These are phyloP conservation scores for Fonsecaea pedrosoi DNA, from an alignment of 2,329 filamentous ascomycete species.

Conservation along the genomic window DNA sequence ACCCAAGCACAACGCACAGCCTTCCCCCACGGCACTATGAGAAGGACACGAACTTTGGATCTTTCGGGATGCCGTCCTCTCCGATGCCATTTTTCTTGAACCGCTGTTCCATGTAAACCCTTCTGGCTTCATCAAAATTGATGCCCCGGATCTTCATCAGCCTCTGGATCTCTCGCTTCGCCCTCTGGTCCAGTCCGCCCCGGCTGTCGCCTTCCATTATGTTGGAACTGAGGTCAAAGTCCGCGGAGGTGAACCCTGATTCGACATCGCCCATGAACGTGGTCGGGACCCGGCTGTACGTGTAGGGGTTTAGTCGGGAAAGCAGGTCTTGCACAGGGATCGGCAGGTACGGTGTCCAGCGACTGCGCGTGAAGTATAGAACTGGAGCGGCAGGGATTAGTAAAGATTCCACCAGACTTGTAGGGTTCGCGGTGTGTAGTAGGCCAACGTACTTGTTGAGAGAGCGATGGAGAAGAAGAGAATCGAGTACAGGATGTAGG, in stretches of 20 bases:
- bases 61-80: constrained; percentile 81
- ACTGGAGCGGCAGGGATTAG: constrained; percentile 49
- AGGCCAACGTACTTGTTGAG: constrained; percentile 66
- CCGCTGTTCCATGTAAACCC: constrained; percentile 81
- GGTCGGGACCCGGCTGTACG: constrained; percentile 79
- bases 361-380: constrained; percentile 79
- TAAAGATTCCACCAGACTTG: background rate
- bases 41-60: constrained; percentile 97
- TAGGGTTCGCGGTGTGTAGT: constrained; percentile 10
- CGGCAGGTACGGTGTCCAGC: constrained; percentile 76
- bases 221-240: constrained; percentile 84
- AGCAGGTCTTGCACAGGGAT: constrained; percentile 46
- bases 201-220: constrained; percentile 78
- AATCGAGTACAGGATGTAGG: constrained; percentile 28
- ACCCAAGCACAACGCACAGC: background rate
- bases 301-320: constrained; percentile 56
- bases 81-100: constrained; percentile 90
- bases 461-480: constrained; percentile 67
- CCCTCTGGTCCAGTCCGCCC: constrained; percentile 78
- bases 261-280: constrained; percentile 86
- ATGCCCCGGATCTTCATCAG: constrained; percentile 90
- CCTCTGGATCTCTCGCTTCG: constrained; percentile 80
- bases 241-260: constrained; percentile 79
- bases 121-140: constrained; percentile 87
- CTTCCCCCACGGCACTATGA: constrained; percentile 15